Evolutionary conservation across 2,329 filamentous ascomycete genomes (phyloP).

Genomic region (Bipolaris victoriae): DNA sequence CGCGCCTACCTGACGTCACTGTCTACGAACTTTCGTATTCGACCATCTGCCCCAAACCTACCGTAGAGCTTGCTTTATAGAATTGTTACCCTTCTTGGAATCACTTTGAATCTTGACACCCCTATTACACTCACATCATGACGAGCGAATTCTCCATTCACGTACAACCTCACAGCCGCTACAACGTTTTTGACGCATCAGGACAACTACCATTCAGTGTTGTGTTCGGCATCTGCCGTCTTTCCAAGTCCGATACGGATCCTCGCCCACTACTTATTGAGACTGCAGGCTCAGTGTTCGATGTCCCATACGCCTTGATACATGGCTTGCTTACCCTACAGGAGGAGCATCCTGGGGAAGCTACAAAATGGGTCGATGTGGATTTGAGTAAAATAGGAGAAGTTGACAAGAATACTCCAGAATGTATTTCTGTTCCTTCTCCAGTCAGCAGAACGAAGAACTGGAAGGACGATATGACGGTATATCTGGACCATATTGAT

Average conservation of each 20-base stretch:
- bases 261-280: constrained; percentile 3
- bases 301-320: constrained; percentile 4
- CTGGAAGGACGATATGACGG: constrained; percentile 1
- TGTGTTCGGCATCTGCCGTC: constrained; percentile 3
- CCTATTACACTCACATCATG: not conserved
- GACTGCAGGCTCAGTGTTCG: constrained; percentile 2
- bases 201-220: constrained; percentile 2
- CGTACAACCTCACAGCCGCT: constrained; percentile 1
- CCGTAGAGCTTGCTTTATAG: not conserved
- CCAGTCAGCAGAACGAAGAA: not conserved
- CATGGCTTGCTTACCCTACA: constrained; percentile 4
- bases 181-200: constrained; percentile 1
- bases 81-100: not conserved
- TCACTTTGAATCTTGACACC: not conserved
- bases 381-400: not conserved
- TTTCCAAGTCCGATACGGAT: not conserved
- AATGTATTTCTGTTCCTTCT: constrained; percentile 4
- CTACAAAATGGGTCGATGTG: constrained; percentile 1
- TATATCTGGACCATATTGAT: not conserved
- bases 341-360: constrained; percentile 1
- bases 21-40: not conserved
- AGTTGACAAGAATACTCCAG: not conserved
- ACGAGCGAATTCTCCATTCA: not conserved
- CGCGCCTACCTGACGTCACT: constrained; percentile 1
- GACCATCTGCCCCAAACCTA: too few species aligned